Base-by-base conservation (phyloP, 2,329 filamentous ascomycete genomes). In the Pseudocercospora eumusae region DNA sequence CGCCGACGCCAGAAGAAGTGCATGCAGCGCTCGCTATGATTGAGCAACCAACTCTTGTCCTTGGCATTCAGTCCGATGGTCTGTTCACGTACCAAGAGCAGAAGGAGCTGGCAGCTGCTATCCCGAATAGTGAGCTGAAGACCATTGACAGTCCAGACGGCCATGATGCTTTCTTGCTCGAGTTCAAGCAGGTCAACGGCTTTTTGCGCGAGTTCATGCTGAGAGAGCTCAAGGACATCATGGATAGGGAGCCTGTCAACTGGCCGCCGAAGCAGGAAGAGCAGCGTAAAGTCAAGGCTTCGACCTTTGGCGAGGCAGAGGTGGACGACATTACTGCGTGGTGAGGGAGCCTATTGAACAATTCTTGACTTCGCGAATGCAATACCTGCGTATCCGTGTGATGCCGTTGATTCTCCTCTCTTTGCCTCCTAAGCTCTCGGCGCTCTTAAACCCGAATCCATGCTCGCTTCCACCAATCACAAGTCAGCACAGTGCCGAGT, bases 11-110 rank as follows among this genome's bases (percentile, higher is more conserved):
- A 0, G 66, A 66, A 27, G 63, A 72, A 59, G 87, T 96, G 31
- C 83, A 85, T 25, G 86, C 91, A 62, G 93, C 93, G 0, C 82
- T 99, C 3, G 86, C 85, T 0, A 79, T 91, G 74, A 95, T 99
- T 60, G 81, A 93, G 73, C 95, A 99, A 76, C 95, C 95, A 0
- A 89, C 91, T 0, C 82, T 99, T 7, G 91, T 99, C 0, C 83
- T 99, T 1, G 95, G 95, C 2, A 99, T 99, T 62, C 91, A 98
- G 77, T 93, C 89, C 57, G 95, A 99, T 71, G 95, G 95, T 0
- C 84, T 99, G 0, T 99, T 99, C 76, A 98, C 93, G 0, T 98
- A 96, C 76, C 92, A 92, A 5, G 95, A 99, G 79, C 95, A 99
- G 79, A 83, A 97, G 75, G 92, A 98, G 78, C 81, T 99, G 57